Percentiles rank a stretch among this genome's conserved stretches.
These are phyloP conservation scores for Glonium stellatum DNA, from an alignment of 495 filamentous ascomycete species.

Conservation along the genomic window DNA sequence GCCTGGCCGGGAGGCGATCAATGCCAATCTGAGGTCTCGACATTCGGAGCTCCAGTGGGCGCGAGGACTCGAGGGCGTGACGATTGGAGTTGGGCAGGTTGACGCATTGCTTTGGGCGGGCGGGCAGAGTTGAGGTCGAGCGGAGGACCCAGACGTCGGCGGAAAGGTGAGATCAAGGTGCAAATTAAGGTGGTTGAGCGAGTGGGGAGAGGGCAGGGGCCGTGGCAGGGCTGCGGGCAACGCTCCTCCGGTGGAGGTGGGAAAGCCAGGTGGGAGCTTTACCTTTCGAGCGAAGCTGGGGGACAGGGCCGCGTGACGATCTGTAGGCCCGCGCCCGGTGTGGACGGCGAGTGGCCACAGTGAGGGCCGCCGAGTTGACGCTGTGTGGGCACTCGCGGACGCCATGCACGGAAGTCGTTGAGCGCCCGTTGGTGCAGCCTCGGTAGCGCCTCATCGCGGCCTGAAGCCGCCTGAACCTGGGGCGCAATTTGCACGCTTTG, in stretches of 20 bases:
- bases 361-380: no score
- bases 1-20: constrained; percentile 68
- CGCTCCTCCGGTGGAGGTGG: no score
- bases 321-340: no score
- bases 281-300: background rate
- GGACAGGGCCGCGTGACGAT: constrained; percentile 2
- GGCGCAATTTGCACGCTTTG: background rate
- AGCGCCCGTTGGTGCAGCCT: background rate
- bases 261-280: background rate
- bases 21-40: constrained; percentile 78
- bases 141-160: constrained; percentile 5
- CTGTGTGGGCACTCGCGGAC: background rate
- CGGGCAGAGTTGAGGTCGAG: background rate
- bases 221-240: background rate
- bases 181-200: constrained; percentile 26
- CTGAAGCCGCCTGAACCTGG: background rate
- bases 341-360: background rate
- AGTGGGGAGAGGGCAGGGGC: background rate
- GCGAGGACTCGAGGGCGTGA: constrained; percentile 12
- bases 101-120: constrained; percentile 23
- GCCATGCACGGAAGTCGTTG: background rate
- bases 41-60: constrained; percentile 38
- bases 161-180: constrained; percentile 19
- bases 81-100: constrained; percentile 5
- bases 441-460: background rate